Conservation (phyloP, 495 filamentous ascomycete species). For the Daldinia grandis region DNA sequence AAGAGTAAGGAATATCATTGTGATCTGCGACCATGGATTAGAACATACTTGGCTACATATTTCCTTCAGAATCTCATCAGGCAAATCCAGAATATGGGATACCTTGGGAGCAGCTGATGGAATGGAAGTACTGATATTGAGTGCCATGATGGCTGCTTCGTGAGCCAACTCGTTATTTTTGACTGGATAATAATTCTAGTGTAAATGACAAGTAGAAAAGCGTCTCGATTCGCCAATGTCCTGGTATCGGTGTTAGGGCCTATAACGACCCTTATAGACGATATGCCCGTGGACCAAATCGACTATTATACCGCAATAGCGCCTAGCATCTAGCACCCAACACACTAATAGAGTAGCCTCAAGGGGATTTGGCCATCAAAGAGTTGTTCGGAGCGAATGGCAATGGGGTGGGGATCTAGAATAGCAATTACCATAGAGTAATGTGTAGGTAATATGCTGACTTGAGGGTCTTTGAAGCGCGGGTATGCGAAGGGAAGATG, state of each 20-base stretch:
- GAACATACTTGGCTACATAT: constrained; percentile 59
- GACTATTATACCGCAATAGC: not conserved
- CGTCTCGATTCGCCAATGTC: constrained; percentile 4
- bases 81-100: constrained; percentile 53
- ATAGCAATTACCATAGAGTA: not conserved
- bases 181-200: not conserved
- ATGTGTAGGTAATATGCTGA: constrained; percentile 8
- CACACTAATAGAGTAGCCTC: not conserved
- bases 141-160: constrained; percentile 11
- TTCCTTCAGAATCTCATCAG: constrained; percentile 59
- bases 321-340: not conserved
- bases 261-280: not conserved
- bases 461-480: constrained; percentile 5
- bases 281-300: not conserved
- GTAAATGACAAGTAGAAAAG: constrained; percentile 1
- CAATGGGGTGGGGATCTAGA: not conserved
- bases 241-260: not conserved
- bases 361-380: not conserved
- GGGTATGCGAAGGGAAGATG: constrained; percentile 1
- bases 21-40: not conserved
- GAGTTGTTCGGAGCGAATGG: not conserved
- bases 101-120: not conserved
- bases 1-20: not conserved
- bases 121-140: not conserved
- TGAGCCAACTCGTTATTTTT: not conserved